These are phyloP conservation scores for Handroanthus guayacan DNA, from an alignment of 257 asterid genomes.

Conservation along the genomic window DNA sequence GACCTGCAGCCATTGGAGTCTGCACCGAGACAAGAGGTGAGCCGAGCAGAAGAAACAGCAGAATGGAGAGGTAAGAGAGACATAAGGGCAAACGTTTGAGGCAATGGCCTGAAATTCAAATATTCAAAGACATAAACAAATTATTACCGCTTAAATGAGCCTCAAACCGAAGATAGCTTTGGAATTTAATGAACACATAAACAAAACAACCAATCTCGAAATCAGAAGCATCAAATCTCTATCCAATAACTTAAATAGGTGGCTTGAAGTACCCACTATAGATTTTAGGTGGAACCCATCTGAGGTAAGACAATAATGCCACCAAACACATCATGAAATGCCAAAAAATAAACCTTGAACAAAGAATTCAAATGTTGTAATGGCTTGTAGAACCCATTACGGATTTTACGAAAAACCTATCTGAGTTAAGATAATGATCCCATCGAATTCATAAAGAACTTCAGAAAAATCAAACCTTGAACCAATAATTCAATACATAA, in stretches of 20 bases:
- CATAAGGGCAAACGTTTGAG: slow-evolving; percentile 72
- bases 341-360: slow-evolving; percentile 13
- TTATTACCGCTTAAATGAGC: neutral
- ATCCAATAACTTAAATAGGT: neutral
- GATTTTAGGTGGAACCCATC: slow-evolving; percentile 16
- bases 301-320: neutral
- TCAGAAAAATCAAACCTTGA: slow-evolving; percentile 2
- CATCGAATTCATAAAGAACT: neutral
- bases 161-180: slow-evolving; percentile 4
- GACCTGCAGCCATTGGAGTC: slow-evolving; percentile 86
- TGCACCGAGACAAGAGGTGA: slow-evolving; percentile 78
- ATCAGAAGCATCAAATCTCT: neutral
- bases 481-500: slow-evolving; percentile 15
- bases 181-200: neutral
- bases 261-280: neutral
- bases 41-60: slow-evolving; percentile 86
- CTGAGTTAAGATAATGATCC: neutral
- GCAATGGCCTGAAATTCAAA: slow-evolving; percentile 47
- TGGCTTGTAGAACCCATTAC: neutral
- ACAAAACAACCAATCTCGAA: slow-evolving; percentile 2
- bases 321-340: neutral
- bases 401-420: slow-evolving; percentile 15
- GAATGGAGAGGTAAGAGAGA: slow-evolving; percentile 83
- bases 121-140: slow-evolving; percentile 10
- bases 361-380: neutral